Conservation (phyloP, 306 rosid species). For the Aeschynomene evenia region DNA sequence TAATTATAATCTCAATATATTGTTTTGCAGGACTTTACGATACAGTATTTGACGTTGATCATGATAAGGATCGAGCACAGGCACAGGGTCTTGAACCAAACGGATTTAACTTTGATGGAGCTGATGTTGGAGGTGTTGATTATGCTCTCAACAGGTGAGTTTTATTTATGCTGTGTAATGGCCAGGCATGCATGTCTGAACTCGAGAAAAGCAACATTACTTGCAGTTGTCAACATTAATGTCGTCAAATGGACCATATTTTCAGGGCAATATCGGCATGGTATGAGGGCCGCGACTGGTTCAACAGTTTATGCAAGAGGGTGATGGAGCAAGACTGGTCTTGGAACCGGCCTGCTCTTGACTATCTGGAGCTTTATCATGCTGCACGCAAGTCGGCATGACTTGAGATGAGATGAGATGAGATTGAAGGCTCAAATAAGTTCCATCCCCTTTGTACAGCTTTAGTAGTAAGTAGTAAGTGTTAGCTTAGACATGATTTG, state of each 20-base stretch:
- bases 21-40: conserved; percentile 63
- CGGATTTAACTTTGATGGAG: conserved; percentile 81
- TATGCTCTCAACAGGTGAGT: conserved; percentile 80
- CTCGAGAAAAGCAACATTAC: conserved; percentile 7
- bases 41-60: conserved; percentile 74
- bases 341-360: conserved; percentile 91
- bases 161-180: conserved; percentile 2
- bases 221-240: not conserved
- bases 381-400: conserved; percentile 51
- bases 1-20: not conserved
- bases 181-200: not conserved
- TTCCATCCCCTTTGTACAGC: conserved; percentile 36
- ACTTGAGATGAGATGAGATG: not conserved
- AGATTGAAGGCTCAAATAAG: too few species aligned
- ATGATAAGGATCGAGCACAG: conserved; percentile 64
- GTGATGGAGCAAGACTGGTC: conserved; percentile 97
- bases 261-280: conserved; percentile 79
- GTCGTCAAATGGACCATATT: conserved; percentile 12
- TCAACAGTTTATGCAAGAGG: conserved; percentile 61
- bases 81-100: conserved; percentile 70
- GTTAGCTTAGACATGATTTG: not conserved
- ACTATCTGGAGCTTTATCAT: conserved; percentile 82
- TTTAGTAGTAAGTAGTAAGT: conserved; percentile 12
- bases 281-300: conserved; percentile 61
- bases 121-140: conserved; percentile 72